A percentile compares a stretch with the other conserved stretches of the same genome.
phyloP scores from a whole-genome alignment of 164 flowering plant genomes.

The Umbilicus rupestris region DNA sequence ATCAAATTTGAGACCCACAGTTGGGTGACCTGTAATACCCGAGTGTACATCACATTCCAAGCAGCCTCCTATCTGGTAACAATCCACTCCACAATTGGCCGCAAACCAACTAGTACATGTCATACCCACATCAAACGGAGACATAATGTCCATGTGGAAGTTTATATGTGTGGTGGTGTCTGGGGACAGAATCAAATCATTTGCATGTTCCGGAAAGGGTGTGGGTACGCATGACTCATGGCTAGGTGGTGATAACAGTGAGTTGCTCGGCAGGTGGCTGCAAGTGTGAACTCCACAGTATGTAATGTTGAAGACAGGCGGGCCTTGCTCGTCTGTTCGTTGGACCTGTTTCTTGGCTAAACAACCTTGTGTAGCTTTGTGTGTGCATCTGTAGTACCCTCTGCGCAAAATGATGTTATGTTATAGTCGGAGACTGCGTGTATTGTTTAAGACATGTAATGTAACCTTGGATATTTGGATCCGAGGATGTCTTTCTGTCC shows the following conservation, averaged over 20 bases:
- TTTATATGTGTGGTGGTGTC: background rate
- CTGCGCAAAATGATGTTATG: conserved; percentile 20
- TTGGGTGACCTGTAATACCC: background rate
- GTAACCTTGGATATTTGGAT: conserved; percentile 44
- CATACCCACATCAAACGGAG: background rate
- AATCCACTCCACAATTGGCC: background rate
- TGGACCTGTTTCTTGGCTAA: conserved; percentile 57
- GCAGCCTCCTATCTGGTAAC: background rate
- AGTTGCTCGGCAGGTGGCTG: background rate
- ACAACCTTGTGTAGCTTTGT: conserved; percentile 35
- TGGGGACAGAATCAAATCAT: background rate
- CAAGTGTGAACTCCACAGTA: conserved; percentile 51
- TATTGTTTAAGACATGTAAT: too few relatives aligned
- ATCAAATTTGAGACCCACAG: background rate
- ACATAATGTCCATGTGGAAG: background rate
- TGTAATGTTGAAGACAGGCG: conserved; percentile 32
- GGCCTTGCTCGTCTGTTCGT: conserved; percentile 38
- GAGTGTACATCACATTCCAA: background rate
- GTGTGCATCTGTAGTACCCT: conserved; percentile 54
- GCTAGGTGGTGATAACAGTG: background rate
- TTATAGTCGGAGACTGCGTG: too few relatives aligned
- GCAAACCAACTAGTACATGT: background rate
- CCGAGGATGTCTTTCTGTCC: conserved; percentile 59
- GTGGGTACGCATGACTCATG: background rate
- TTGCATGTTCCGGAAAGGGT: background rate